A percentile compares a stretch with the other conserved stretches of the same genome.
These are phyloP conservation scores for Lactarius psammicola DNA, from an alignment of 768 basidiomycete genomes.

Conservation along the genomic window DNA sequence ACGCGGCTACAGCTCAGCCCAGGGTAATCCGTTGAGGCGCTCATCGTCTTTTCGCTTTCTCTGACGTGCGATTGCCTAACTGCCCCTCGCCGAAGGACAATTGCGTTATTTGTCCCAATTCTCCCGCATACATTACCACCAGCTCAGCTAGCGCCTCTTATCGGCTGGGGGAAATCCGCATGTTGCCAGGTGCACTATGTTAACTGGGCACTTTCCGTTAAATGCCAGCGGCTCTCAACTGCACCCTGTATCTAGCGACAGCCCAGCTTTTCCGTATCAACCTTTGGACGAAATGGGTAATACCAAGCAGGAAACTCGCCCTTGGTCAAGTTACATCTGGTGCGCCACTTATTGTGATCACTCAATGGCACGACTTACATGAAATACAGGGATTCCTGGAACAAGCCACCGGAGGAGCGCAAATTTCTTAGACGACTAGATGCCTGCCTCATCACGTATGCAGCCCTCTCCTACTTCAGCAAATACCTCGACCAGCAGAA, in stretches of 20 bases:
- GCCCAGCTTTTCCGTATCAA: background rate
- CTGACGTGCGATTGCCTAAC: constrained; percentile 4
- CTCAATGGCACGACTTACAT: background rate
- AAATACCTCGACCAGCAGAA: constrained; percentile 43
- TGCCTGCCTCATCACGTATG: constrained; percentile 39
- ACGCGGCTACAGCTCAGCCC: background rate
- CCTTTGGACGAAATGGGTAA: background rate
- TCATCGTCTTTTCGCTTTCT: background rate
- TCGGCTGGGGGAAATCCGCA: background rate
- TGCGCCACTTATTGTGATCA: constrained; percentile 15
- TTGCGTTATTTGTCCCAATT: background rate
- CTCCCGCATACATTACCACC: background rate
- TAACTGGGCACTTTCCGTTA: background rate
- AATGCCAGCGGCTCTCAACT: background rate
- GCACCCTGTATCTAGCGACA: background rate
- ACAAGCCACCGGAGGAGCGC: constrained; percentile 41
- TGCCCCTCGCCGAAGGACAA: background rate
- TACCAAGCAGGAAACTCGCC: constrained; percentile 18
- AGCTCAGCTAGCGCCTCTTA: background rate
- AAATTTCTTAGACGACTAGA: constrained; percentile 38
- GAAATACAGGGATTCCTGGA: constrained; percentile 39
- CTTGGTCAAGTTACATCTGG: constrained; percentile 37
- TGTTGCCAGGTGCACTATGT: too few species aligned
- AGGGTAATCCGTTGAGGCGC: background rate
- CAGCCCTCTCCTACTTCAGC: constrained; percentile 41